A percentile compares a stretch with the other conserved stretches of the same genome.
phyloP scores from a whole-genome alignment of 2,329 filamentous ascomycete genomes.

The Lecanicillium sp. region DNA sequence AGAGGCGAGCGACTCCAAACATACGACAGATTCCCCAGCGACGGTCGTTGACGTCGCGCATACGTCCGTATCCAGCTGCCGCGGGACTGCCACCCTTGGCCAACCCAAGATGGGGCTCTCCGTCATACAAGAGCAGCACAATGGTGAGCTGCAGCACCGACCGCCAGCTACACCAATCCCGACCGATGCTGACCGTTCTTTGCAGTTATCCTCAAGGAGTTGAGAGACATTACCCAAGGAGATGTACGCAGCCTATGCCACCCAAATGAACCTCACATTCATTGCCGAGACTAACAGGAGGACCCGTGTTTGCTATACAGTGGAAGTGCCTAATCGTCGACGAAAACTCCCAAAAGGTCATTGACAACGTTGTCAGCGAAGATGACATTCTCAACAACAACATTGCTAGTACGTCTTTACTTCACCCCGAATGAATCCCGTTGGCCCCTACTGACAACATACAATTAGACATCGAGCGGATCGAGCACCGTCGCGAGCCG shows the following conservation, averaged over 20 bases:
- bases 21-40: no score
- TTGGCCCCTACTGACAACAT: conserved; percentile 10
- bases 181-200: conserved; percentile 13
- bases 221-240: conserved; percentile 71
- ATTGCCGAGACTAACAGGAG: no score
- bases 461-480: conserved; percentile 79
- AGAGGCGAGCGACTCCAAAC: no score
- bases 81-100: conserved; percentile 8
- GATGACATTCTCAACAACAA: conserved; percentile 97
- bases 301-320: no score
- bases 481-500: conserved; percentile 75
- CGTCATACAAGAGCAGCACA: conserved; percentile 73
- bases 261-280: no score
- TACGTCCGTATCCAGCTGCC: no score
- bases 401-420: conserved; percentile 68
- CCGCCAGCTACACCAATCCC: neutral
- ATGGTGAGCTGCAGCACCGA: conserved; percentile 19
- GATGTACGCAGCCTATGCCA: conserved; percentile 72
- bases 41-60: no score
- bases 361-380: conserved; percentile 87
- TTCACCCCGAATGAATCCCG: neutral
- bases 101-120: conserved; percentile 68
- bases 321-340: conserved; percentile 97
- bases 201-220: conserved; percentile 34
- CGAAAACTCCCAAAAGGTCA: conserved; percentile 70